Evolutionary conservation across 192 early-diverging fungal genomes (phyloP).

Genomic region (Podila minutissima): DNA sequence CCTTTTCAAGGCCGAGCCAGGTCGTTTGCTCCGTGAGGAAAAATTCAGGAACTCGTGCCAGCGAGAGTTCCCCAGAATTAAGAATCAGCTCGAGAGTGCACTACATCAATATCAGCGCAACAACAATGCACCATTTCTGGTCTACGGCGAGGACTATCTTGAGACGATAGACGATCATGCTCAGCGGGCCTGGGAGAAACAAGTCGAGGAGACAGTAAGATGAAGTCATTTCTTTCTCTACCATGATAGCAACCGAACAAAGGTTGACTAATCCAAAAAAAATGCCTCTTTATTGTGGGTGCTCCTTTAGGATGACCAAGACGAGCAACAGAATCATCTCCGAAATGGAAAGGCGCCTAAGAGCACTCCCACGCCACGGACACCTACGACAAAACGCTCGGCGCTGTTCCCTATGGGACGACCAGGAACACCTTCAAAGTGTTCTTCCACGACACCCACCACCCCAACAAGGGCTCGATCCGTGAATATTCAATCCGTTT

Average conservation of each 20-base stretch:
- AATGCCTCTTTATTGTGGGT: not conserved
- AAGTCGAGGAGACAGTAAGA: constrained; percentile 40
- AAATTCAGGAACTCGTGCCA: constrained; percentile 57
- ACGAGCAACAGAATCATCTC: not conserved
- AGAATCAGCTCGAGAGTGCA: constrained; percentile 42
- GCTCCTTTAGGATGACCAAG: not conserved
- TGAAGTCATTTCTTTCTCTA: not conserved
- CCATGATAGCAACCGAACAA: not conserved
- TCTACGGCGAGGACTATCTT: constrained; percentile 57
- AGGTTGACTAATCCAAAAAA: not conserved
- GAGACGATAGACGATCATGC: constrained; percentile 33
- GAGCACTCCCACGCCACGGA: constrained; percentile 17
- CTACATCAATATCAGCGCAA: constrained; percentile 50
- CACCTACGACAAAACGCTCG: constrained; percentile 31
- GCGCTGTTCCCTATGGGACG: constrained; percentile 6
- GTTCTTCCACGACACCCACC: constrained; percentile 17
- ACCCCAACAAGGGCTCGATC: constrained; percentile 32
- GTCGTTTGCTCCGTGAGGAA: constrained; percentile 60
- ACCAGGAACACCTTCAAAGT: constrained; percentile 32
- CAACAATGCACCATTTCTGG: constrained; percentile 52
- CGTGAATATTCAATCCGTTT: constrained; percentile 2
- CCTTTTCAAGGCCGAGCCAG: constrained; percentile 58
- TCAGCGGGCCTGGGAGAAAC: constrained; percentile 30
- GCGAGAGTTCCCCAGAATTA: constrained; percentile 55
- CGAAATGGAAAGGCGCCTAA: constrained; percentile 37